Evolutionary conservation across 257 asterid species (phyloP), one percentile per base, ranked within the genome.

Genomic region (Ocimum tenuiflorum): DNA sequence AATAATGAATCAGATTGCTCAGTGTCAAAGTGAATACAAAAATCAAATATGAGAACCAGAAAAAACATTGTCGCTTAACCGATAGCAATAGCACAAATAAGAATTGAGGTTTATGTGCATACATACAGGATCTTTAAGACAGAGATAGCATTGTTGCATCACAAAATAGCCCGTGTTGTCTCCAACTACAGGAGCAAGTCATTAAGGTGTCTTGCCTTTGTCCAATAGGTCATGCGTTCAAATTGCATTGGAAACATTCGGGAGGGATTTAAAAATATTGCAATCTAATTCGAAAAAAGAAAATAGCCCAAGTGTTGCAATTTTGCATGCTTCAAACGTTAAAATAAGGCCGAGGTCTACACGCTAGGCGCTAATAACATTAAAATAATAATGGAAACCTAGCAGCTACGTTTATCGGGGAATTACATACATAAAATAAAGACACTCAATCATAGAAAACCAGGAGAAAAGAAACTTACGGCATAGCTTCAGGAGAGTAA

Each of bases 401-500:
- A 19, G 12, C 58, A 13, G 54, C 67, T 38, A 36, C 17, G 49
- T 39, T 51, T 67, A 15, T 6, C 57, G 49, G 6, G n/a, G n/a
- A 9, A 9, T 39, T 0, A 43, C 20, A 31, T 5, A 54, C 14
- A 20, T 35, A 17, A 27, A 36, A 24, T n/a, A 49, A 23, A 24
- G 12, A 46, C 35, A 62, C 24, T 41, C 11, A 27, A 19, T 33
- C 55, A 63, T 35, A 51, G 71, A 48, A 47, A 11, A 33, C 48
- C 67, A 15, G 22, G 48, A 15, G 68, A 67, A 46, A 31, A 54
- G 72, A 72, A 59, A 71, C 68, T 75, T 78, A 91, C 99, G 96
- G 77, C 82, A 88, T 38, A 94, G 88, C 84, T 94, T 94, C 75
- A 94, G 82, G 75, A 90, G 88, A 69, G 99, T 94, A 84, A 94